Conservation (phyloP, 257 asterid species). For the Fraxinus cuspidata region DNA sequence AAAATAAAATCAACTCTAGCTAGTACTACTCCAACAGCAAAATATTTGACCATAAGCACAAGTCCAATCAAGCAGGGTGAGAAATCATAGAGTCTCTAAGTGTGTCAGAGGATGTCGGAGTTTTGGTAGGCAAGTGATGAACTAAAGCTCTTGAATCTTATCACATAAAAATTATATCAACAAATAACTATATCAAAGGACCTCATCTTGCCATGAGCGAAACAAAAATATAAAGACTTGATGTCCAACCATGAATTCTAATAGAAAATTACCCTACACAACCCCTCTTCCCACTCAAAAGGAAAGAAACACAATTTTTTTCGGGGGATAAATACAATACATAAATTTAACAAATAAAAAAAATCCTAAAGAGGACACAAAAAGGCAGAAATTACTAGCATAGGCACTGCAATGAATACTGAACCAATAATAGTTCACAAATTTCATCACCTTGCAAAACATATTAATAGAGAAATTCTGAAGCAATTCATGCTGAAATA, state of each 20-base stretch:
- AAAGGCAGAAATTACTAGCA: background rate
- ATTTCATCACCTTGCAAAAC: slow-evolving; percentile 82
- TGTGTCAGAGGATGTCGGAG: slow-evolving; percentile 17
- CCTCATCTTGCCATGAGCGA: background rate
- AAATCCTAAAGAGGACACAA: background rate
- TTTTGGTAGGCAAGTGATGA: background rate
- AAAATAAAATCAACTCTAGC: slow-evolving; percentile 12
- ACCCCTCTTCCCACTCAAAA: background rate
- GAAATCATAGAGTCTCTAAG: slow-evolving; percentile 10
- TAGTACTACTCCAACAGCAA: background rate
- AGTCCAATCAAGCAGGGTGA: background rate
- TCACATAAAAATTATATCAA: background rate
- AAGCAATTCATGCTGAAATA: slow-evolving; percentile 97
- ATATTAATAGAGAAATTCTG: slow-evolving; percentile 92
- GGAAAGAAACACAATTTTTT: background rate
- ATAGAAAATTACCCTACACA: background rate
- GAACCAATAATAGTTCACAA: background rate
- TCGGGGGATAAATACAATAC: background rate
- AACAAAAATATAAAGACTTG: background rate
- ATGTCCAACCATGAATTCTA: background rate
- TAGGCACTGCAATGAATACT: background rate
- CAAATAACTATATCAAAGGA: background rate
- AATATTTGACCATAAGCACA: slow-evolving; percentile 7
- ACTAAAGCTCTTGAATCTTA: slow-evolving; percentile 8
- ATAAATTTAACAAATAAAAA: background rate